Evolutionary conservation across 768 basidiomycete genomes (phyloP).

Genomic region (Rhizopogon sp.): DNA sequence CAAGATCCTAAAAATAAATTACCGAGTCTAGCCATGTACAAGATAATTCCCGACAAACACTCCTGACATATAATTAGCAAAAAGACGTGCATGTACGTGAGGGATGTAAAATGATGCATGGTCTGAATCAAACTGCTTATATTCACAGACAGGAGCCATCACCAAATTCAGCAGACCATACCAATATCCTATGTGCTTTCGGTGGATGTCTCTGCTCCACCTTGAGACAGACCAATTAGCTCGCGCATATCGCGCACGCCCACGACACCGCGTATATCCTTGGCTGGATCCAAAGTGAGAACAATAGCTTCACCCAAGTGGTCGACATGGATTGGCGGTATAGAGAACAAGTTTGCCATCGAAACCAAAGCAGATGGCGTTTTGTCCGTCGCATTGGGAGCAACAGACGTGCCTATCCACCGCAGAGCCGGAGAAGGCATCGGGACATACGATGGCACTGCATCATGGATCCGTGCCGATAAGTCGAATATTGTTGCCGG

Average conservation of each 20-base stretch:
- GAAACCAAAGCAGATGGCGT: conserved; percentile 51
- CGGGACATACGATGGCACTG: conserved; percentile 49
- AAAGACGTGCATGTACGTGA: conserved; percentile 5
- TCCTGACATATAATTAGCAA: conserved; percentile 3
- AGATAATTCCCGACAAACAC: conserved; percentile 4
- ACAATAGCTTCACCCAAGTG: conserved; percentile 86
- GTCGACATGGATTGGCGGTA: conserved; percentile 93
- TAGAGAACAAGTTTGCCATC: conserved; percentile 73
- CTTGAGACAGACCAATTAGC: conserved; percentile 61
- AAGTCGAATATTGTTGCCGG: conserved; percentile 80
- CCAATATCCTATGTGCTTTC: not conserved
- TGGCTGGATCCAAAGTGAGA: conserved; percentile 47
- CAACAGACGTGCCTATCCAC: conserved; percentile 34
- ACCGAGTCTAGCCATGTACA: not conserved
- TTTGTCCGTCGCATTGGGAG: conserved; percentile 13
- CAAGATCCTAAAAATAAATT: too few species aligned
- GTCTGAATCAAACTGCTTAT: too few species aligned
- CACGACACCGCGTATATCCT: conserved; percentile 57
- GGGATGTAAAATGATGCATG: conserved; percentile 7
- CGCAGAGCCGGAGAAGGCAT: conserved; percentile 64
- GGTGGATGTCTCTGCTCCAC: conserved; percentile 16
- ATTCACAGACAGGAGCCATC: too few species aligned
- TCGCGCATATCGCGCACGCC: conserved; percentile 71
- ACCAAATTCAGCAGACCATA: not conserved
- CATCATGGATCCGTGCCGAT: conserved; percentile 66